Evolutionary conservation across 192 early-diverging fungal species (phyloP).

Genomic region (Mortierella hygrophila): DNA sequence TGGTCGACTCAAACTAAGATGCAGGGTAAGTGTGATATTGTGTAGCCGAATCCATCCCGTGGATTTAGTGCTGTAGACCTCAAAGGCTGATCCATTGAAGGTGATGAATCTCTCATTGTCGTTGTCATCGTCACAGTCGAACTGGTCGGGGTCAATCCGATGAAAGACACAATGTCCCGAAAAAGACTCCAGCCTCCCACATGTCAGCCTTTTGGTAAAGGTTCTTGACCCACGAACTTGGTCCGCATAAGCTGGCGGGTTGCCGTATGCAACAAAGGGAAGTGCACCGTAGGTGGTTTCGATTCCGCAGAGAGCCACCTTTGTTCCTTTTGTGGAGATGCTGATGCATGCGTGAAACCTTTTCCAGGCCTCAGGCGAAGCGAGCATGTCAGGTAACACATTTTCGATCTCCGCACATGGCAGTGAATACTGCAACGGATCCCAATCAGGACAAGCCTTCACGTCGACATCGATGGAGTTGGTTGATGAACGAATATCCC

Average conservation of each 20-base stretch:
- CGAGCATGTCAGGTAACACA: not conserved
- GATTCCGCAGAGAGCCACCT: not conserved
- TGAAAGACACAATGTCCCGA: not conserved
- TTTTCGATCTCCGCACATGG: not conserved
- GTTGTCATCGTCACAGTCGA: not conserved
- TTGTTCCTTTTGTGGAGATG: not conserved
- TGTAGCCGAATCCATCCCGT: not conserved
- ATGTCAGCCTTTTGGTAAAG: not conserved
- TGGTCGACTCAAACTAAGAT: not conserved
- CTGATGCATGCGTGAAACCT: not conserved
- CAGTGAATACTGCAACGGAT: not conserved
- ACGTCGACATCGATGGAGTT: not conserved
- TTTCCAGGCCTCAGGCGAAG: not conserved
- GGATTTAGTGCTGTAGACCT: conserved; percentile 6
- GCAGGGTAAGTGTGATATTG: not conserved
- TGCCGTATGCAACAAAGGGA: not conserved
- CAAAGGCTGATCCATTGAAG: not conserved
- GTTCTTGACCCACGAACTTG: not conserved
- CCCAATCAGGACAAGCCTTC: not conserved
- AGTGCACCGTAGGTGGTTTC: not conserved
- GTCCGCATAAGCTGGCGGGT: not conserved
- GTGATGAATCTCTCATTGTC: not conserved
- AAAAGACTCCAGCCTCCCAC: not conserved
- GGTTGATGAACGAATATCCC: not conserved
- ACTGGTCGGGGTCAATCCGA: not conserved